These are phyloP conservation scores for Suhomyces maxii DNA, from an alignment of 1,139 yeast genomes.

Conservation along the genomic window DNA sequence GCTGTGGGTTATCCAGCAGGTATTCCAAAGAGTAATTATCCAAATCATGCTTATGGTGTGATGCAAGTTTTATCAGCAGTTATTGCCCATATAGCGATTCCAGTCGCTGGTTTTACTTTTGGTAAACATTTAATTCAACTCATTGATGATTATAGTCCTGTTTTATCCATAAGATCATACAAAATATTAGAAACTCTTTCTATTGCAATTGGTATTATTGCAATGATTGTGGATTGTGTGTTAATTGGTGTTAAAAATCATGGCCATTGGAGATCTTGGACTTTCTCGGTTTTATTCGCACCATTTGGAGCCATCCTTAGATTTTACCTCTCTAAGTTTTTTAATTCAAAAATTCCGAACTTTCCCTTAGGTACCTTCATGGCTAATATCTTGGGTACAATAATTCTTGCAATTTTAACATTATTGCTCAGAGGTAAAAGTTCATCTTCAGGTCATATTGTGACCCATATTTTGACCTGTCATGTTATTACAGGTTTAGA, in stretches of 20 bases:
- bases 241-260: slow-evolving; percentile 38
- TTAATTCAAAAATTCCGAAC: slow-evolving; percentile 41
- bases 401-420: slow-evolving; percentile 55
- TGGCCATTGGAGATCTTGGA: slow-evolving; percentile 62
- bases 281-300: slow-evolving; percentile 55
- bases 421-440: slow-evolving; percentile 51
- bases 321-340: slow-evolving; percentile 49
- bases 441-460: slow-evolving; percentile 22
- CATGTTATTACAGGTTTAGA: slow-evolving; percentile 58
- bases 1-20: slow-evolving; percentile 48
- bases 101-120: slow-evolving; percentile 34
- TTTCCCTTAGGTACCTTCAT: slow-evolving; percentile 77
- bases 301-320: slow-evolving; percentile 69
- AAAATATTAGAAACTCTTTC: slow-evolving; percentile 20
- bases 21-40: slow-evolving; percentile 35
- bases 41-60: slow-evolving; percentile 76
- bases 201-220: slow-evolving; percentile 26
- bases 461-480: slow-evolving; percentile 39
- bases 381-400: slow-evolving; percentile 63
- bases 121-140: slow-evolving; percentile 32
- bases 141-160: slow-evolving; percentile 17
- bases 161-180: slow-evolving; percentile 23
- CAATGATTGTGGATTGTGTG: slow-evolving; percentile 45
- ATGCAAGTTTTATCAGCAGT: slow-evolving; percentile 55
- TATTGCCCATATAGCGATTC: slow-evolving; percentile 36